Evolutionary conservation across 495 filamentous ascomycete species (phyloP), one percentile per base, ranked within the genome.

Genomic region (Diplogelasinospora grovesii): DNA sequence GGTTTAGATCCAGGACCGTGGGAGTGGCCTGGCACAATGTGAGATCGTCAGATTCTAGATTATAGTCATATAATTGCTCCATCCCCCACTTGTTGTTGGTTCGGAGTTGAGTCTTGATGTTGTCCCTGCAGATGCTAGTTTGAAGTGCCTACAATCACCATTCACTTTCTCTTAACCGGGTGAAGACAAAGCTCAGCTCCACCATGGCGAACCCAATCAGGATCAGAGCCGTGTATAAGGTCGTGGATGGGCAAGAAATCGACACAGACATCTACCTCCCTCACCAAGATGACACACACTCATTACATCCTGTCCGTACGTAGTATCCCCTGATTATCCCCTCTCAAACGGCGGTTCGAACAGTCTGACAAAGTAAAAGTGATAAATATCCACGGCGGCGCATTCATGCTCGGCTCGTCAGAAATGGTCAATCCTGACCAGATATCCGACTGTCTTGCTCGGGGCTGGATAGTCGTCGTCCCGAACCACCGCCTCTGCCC

Each of bases 301-400:
- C 5, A 3, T 32, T 32, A n/a, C n/a, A n/a, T 15, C 29, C 29
- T 15, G 13, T 32, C 29, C 6, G 29, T 32, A 13, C 5, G 29
- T 32, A n/a, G 4, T 4, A 31, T 31, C n/a, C 28, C 28, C 13
- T 31, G 4, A 11, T 13, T 31, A 15, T 31, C 28, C 11, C n/a
- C n/a, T n/a, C n/a, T n/a, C n/a, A 31, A 13, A 5, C n/a, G 16
- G 28, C 28, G n/a, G 28, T 11, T 11, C 28, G 13, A n/a, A 31
- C 11, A n/a, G 28, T 31, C n/a, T 39, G 37, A n/a, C n/a, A n/a
- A n/a, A n/a, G n/a, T 20, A 3, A 3, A 24, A 40, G 38, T 40
- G 25, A 40, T 40, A 15, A 40, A 40, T 27, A 40, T 40, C 23
- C 38, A 40, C 13, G 38, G 38, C 14, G 38, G 38, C 13, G 38